phyloP scores from a whole-genome alignment of 176 grass and related monocot species.

The Juncus inflexus region DNA sequence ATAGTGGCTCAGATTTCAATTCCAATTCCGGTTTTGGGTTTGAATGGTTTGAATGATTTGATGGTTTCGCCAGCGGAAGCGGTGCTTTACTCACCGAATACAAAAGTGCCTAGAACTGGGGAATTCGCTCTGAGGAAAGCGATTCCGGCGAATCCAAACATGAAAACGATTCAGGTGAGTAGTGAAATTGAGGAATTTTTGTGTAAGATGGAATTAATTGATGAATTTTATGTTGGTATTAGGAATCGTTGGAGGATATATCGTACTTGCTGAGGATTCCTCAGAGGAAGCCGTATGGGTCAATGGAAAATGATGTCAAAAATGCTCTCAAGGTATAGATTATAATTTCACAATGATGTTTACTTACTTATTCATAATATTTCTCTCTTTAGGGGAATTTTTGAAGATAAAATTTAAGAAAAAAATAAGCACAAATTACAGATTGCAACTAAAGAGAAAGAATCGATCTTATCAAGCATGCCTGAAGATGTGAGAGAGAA shows the following conservation, averaged over 20 bases:
- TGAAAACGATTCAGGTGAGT: conserved; percentile 83
- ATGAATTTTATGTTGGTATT: background rate
- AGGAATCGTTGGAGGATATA: conserved; percentile 94
- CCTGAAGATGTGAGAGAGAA: conserved; percentile 59
- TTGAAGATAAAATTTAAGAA: conserved; percentile 8
- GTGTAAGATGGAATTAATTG: background rate
- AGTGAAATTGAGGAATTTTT: background rate
- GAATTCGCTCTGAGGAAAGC: conserved; percentile 87
- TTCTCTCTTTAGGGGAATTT: background rate
- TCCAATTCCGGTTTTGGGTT: conserved; percentile 29
- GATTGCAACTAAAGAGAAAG: conserved; percentile 77
- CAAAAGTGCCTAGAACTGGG: conserved; percentile 81
- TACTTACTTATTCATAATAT: background rate
- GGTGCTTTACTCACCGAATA: conserved; percentile 87
- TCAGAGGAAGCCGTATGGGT: conserved; percentile 81
- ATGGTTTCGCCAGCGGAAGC: conserved; percentile 49
- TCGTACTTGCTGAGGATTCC: conserved; percentile 92
- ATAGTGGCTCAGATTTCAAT: conserved; percentile 62
- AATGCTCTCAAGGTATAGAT: conserved; percentile 72
- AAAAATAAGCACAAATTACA: conserved; percentile 27
- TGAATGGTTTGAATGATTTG: background rate
- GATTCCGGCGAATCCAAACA: conserved; percentile 77
- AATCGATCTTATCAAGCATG: conserved; percentile 63
- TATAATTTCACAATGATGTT: background rate
- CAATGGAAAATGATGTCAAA: conserved; percentile 83